A percentile compares a stretch with the other conserved stretches of the same genome.
Conservation (phyloP, 371 early-diverging fungal genomes). For the Mortierella sp. region DNA sequence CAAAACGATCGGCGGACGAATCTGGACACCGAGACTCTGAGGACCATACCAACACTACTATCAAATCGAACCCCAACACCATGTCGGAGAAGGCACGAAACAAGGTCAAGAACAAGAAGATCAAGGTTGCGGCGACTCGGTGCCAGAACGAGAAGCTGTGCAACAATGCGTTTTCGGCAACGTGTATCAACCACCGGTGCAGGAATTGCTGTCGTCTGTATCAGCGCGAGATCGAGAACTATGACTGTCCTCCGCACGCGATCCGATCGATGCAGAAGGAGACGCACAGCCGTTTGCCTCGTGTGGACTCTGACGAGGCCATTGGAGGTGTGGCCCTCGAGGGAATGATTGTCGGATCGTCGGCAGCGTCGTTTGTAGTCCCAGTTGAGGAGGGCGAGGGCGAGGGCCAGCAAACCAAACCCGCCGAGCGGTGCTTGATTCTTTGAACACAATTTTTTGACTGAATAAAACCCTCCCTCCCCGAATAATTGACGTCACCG, state of each 20-base stretch:
- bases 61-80: neutral
- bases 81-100: neutral
- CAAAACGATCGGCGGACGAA: constrained; percentile 42
- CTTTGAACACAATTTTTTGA: neutral
- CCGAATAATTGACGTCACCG: neutral
- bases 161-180: constrained; percentile 41
- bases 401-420: neutral
- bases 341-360: constrained; percentile 41
- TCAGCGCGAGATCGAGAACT: constrained; percentile 29
- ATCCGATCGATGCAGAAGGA: constrained; percentile 30
- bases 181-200: constrained; percentile 43
- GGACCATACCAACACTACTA: constrained; percentile 2
- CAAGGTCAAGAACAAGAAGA: constrained; percentile 36
- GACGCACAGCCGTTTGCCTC: constrained; percentile 16
- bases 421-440: constrained; percentile 4
- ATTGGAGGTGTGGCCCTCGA: constrained; percentile 49
- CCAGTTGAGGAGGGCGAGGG: neutral
- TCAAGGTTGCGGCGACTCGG: constrained; percentile 30
- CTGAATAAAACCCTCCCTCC: too few species aligned
- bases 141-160: constrained; percentile 29
- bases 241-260: constrained; percentile 38
- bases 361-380: neutral
- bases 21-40: constrained; percentile 39
- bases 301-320: constrained; percentile 52
- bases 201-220: constrained; percentile 42